phyloP scores from a whole-genome alignment of 129 eudicot genomes.

The Silybum marianum region DNA sequence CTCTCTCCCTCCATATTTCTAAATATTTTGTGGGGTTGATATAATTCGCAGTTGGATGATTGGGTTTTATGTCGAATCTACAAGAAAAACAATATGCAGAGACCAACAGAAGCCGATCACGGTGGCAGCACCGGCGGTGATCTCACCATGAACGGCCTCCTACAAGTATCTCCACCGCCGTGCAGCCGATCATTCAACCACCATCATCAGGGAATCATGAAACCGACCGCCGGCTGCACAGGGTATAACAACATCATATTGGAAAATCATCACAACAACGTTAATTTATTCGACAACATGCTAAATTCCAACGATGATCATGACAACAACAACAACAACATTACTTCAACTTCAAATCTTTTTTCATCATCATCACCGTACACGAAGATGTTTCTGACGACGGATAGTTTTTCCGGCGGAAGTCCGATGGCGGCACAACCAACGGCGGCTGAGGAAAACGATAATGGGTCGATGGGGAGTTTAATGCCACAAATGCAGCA shows the following conservation, averaged over 20 bases:
- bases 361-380: constrained; percentile 33
- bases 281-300: constrained; percentile 45
- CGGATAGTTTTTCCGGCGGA: constrained; percentile 20
- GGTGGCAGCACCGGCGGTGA: constrained; percentile 27
- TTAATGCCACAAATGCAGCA: constrained; percentile 49
- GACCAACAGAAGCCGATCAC: constrained; percentile 62
- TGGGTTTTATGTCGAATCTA: constrained; percentile 97
- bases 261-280: constrained; percentile 38
- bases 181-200: constrained; percentile 30
- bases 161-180: constrained; percentile 35
- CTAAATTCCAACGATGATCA: constrained; percentile 28
- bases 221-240: constrained; percentile 23
- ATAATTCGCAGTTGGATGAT: constrained; percentile 68
- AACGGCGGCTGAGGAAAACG: constrained; percentile 27
- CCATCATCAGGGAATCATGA: constrained; percentile 25
- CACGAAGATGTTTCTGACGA: constrained; percentile 50
- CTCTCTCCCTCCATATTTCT: neutral
- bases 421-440: constrained; percentile 31
- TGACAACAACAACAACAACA: constrained; percentile 20
- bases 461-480: constrained; percentile 45
- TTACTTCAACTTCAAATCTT: constrained; percentile 27
- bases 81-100: constrained; percentile 66
- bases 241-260: constrained; percentile 41
- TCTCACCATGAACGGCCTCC: constrained; percentile 39
- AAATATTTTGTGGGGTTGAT: neutral